Base-by-base conservation (phyloP, 2,329 filamentous ascomycete genomes). In the Neofusicoccum umdonicola region DNA sequence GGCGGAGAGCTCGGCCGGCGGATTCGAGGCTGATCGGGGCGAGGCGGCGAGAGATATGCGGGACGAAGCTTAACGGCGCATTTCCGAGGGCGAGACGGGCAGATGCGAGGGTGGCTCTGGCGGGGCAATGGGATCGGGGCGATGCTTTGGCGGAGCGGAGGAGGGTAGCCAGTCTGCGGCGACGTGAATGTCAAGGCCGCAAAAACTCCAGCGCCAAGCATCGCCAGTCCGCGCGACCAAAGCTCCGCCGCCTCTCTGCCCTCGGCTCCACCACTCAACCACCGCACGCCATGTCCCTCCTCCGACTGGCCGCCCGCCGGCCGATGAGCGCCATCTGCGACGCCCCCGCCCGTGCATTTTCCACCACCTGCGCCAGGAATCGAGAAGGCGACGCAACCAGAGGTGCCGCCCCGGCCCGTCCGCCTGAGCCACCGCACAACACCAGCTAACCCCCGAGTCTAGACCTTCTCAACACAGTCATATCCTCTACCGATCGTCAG, bases 171-270 rank as follows among this genome's bases (percentile, higher is more conserved):
- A 54, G 57, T 34, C 15, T 2, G 31, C 47, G 19, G 47, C 60
- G 47, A 50, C n/a, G 50, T 42, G 41, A 35, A 35, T 7, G 34
- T 37, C 56, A 45, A 17, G 56, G 47, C 56, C 56, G 56, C 56
- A 60, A 60, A 60, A 60, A 60, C 41, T 60, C 56, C 56, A 47
- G 56, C 42, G 56, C 56, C 56, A 60, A 60, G 56, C 56, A 60
- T 60, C 56, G 12, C 39, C 37, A 27, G 52, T 35, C 60, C 34
- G 22, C 47, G 19, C 47, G 47, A 31, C 50, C 48, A 2, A 41
- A 47, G 27, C 47, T 44, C 47, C 19, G 34, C 37, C 35, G 17
- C 3, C 4, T 19, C 27, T 45, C 34, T n/a, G 17, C 41, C 39
- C 37, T 15, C 37, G 4, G n/a, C 57, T 4, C 17, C 31, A 47